Conservation (phyloP, 805 yeast species). For the Cyberlindnera maclurae region DNA sequence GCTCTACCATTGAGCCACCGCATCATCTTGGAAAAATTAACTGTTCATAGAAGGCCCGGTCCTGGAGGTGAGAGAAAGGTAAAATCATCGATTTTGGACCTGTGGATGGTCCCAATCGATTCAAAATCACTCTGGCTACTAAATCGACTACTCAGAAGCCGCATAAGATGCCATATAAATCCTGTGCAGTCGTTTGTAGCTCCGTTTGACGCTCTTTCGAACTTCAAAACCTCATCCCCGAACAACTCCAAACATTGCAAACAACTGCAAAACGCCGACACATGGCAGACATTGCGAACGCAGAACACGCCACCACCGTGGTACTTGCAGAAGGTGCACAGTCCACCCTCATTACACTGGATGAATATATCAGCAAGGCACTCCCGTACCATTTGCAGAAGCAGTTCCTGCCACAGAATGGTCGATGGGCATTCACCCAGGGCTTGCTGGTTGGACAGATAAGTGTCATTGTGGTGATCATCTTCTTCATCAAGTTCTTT, state of each 20-base stretch:
- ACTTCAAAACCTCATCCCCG: too few species aligned
- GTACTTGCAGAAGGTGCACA: constrained; percentile 13
- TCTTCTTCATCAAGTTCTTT: constrained; percentile 65
- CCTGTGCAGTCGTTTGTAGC: too few species aligned
- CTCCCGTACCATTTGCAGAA: constrained; percentile 30
- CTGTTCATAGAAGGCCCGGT: neutral
- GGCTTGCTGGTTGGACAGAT: constrained; percentile 70
- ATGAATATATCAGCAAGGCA: constrained; percentile 30
- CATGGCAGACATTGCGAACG: neutral
- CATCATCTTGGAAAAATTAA: constrained; percentile 33
- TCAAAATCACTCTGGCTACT: too few species aligned
- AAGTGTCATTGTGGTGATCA: constrained; percentile 56
- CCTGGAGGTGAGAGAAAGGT: neutral
- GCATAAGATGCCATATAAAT: too few species aligned
- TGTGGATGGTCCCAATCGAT: too few species aligned
- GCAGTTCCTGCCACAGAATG: constrained; percentile 17
- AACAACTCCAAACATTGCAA: neutral
- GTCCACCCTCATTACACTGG: constrained; percentile 27
- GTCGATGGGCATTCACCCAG: constrained; percentile 64
- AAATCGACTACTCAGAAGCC: too few species aligned
- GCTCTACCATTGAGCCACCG: constrained; percentile 80
- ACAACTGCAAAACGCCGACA: neutral
- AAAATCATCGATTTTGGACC: too few species aligned
- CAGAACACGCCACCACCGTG: constrained; percentile 14
- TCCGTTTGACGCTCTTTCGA: too few species aligned